Percentiles rank a stretch among this genome's conserved stretches.
Evolutionary conservation across 2,329 filamentous ascomycete genomes (phyloP).

Genomic region (Hymenotorrendiella dingleyae): DNA sequence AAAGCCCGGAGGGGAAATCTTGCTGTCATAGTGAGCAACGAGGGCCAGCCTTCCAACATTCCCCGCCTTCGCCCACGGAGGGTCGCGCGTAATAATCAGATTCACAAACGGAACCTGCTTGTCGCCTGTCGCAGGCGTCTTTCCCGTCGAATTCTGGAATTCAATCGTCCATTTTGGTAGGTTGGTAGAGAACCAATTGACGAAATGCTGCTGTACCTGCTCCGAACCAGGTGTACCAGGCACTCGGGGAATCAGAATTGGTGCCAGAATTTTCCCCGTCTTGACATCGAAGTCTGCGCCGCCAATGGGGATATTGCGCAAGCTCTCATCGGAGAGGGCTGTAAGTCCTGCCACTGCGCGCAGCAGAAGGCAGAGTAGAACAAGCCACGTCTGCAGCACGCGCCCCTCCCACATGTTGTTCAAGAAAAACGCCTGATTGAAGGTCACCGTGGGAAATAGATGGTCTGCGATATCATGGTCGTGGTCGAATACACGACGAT

Average conservation of each 20-base stretch:
- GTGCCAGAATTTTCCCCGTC: slow-evolving; percentile 69
- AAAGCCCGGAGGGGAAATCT: slow-evolving; percentile 74
- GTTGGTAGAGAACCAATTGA: slow-evolving; percentile 67
- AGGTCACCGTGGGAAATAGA: slow-evolving; percentile 4
- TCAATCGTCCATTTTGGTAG: slow-evolving; percentile 75
- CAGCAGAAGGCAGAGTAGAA: slow-evolving; percentile 13
- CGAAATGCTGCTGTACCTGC: slow-evolving; percentile 73
- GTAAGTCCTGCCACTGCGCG: slow-evolving; percentile 23
- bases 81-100: slow-evolving; percentile 79
- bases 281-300: slow-evolving; percentile 74
- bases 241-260: slow-evolving; percentile 82
- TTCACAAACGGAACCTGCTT: slow-evolving; percentile 77
- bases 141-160: slow-evolving; percentile 86
- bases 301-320: slow-evolving; percentile 66
- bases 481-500: no score
- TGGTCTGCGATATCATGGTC: slow-evolving; percentile 22
- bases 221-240: slow-evolving; percentile 74
- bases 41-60: slow-evolving; percentile 78
- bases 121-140: slow-evolving; percentile 68
- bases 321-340: slow-evolving; percentile 65
- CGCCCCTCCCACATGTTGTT: slow-evolving; percentile 15
- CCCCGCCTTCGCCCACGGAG: slow-evolving; percentile 69
- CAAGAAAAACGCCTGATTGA: slow-evolving; percentile 15
- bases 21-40: slow-evolving; percentile 91
- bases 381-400: slow-evolving; percentile 10